phyloP scores from a whole-genome alignment of 106 monocot genomes.

The Apostasia shenzhenica region DNA sequence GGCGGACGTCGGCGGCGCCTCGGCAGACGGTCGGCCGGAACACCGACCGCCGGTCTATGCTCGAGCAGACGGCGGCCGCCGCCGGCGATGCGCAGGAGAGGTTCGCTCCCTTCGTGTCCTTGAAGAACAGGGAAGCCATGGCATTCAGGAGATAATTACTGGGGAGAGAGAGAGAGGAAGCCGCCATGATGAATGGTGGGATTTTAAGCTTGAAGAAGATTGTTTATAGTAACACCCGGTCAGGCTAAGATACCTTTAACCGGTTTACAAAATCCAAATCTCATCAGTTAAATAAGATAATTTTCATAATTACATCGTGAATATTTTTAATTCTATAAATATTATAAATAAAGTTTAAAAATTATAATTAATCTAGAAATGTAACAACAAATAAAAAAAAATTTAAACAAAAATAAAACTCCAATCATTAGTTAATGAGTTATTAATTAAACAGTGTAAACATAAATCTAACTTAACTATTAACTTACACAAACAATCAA shows the following conservation, averaged over 20 bases:
- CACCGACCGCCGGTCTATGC: slow-evolving; percentile 36
- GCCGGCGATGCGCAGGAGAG: slow-evolving; percentile 68
- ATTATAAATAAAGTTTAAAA: not conserved
- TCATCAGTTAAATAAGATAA: not conserved
- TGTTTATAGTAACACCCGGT: not conserved
- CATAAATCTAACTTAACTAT: too few relatives aligned
- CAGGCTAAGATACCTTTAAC: not conserved
- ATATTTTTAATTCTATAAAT: not conserved
- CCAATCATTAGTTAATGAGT: too few relatives aligned
- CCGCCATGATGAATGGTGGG: not conserved
- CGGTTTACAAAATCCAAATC: not conserved
- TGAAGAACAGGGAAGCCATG: slow-evolving; percentile 69
- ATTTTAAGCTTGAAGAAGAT: slow-evolving; percentile 8
- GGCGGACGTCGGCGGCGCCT: slow-evolving; percentile 16
- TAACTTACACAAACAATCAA: too few relatives aligned
- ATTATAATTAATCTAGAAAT: too few relatives aligned
- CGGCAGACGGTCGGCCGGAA: slow-evolving; percentile 18
- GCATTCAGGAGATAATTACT: not conserved
- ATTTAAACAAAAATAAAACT: too few relatives aligned
- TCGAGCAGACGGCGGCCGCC: slow-evolving; percentile 54
- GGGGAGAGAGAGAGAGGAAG: not conserved
- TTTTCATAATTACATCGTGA: not conserved
- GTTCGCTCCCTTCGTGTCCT: slow-evolving; percentile 49
- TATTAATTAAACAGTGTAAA: too few relatives aligned
- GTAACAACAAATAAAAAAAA: too few relatives aligned